Evolutionary conservation across 2,329 filamentous ascomycete species (phyloP).

Genomic region (Orbilia oligospora): DNA sequence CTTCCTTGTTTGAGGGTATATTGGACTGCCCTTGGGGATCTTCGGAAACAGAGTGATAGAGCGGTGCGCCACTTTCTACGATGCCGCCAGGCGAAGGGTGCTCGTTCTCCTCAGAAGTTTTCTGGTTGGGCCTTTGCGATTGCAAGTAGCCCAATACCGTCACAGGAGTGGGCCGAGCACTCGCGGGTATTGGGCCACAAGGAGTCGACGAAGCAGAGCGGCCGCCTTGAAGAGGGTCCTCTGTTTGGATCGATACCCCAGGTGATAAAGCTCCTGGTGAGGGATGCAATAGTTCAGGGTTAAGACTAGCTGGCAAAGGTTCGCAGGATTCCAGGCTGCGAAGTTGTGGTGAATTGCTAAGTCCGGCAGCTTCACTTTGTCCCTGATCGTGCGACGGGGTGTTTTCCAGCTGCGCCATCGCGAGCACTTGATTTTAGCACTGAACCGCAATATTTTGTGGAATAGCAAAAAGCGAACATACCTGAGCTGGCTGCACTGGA

Average conservation of each 20-base stretch:
- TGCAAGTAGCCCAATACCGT: conserved; percentile 60
- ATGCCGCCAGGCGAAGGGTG: background rate
- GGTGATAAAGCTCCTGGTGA: conserved; percentile 36
- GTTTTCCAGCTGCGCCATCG: conserved; percentile 39
- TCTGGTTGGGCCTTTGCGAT: conserved; percentile 27
- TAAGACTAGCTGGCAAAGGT: conserved; percentile 25
- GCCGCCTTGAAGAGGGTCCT: conserved; percentile 45
- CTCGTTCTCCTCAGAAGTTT: conserved; percentile 4
- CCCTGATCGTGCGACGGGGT: conserved; percentile 33
- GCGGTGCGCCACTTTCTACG: conserved; percentile 18
- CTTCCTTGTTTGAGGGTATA: conserved; percentile 18
- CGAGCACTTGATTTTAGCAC: conserved; percentile 10
- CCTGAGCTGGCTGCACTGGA: conserved; percentile 41
- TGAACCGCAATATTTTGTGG: conserved; percentile 19
- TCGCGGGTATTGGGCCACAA: conserved; percentile 59
- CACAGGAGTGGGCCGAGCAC: conserved; percentile 51
- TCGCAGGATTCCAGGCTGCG: conserved; percentile 31
- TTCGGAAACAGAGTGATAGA: conserved; percentile 18
- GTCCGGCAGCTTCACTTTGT: conserved; percentile 34
- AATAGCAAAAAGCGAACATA: conserved; percentile 19
- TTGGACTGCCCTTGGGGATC: conserved; percentile 1
- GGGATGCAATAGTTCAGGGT: conserved; percentile 33
- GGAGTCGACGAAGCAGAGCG: conserved; percentile 51
- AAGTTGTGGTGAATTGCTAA: conserved; percentile 40
- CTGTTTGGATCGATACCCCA: conserved; percentile 38